Evolutionary conservation across 495 filamentous ascomycete genomes (phyloP), one percentile per base, ranked within the genome.

Genomic region (Aspergillus saccharolyticus): DNA sequence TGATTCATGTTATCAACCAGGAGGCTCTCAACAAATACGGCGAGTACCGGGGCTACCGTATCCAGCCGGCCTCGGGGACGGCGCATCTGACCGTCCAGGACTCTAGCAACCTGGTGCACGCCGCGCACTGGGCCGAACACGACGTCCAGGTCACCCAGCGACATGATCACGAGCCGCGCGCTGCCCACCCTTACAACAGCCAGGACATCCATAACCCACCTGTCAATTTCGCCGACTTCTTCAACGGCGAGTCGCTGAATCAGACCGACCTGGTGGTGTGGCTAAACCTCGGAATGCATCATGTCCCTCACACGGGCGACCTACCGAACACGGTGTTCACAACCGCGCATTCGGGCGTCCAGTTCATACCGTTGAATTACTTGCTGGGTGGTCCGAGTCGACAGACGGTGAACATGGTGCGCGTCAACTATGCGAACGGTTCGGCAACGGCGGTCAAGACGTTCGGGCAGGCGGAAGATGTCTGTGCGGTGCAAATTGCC

Each of bases 251-350:
- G 65, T 63, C 42, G 18, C 65, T 84, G 24, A 65, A 70, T 25
- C 75, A 83, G 63, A 80, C 81, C 59, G 83, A 84, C 61, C 53
- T 86, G 1, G 66, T 68, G 17, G 39, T 64, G 15, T 68, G 63
- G 65, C 39, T 68, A 17, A 65, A 65, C 59, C 66, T 85, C 8
- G 81, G 81, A 17, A 82, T 80, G 71, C 80, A 85, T 60, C 82
- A 84, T 61, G 64, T 84, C 19, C 81, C 82, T 16, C 75, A 82
- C 63, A 76, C 79, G 14, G 76, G 75, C 25, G 81, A 84, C 55
- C 61, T 82, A 6, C 81, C 80, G 44, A 82, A 81, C 63, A 81
- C 79, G 0, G 69, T 80, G 42, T 70, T 76, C 63, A 78, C 76
- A 15, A 77, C 74, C 15, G 70, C 78, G 52, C 68, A 74, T 18